Base-by-base conservation (phyloP, 1,139 yeast genomes). In the Hyphopichia fennica region DNA sequence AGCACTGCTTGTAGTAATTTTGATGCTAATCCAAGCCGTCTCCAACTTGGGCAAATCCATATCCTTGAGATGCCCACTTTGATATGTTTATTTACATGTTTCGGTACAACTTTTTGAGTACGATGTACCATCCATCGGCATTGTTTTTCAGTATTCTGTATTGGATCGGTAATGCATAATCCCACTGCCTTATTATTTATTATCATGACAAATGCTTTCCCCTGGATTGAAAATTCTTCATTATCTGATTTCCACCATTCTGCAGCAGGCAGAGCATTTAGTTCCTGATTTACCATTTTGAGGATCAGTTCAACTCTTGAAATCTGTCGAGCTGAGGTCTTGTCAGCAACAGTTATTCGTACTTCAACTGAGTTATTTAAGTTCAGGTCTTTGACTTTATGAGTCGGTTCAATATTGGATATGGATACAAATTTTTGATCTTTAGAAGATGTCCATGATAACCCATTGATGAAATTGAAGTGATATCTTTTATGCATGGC, bases 11-110 rank as follows among this genome's bases (percentile, higher is more conserved):
- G 54, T 7, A 85, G 60, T 41, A 85, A 53, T 23, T 52, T 50
- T 4, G 54, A 45, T 0, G 79, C 87, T 14, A 84, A 60, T 0
- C 83, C 82, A 5, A 47, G 49, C 22, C 86, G 58, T 46, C 91
- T 62, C 66, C 77, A 78, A 27, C 67, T 63, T 3, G 70, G 70
- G n/a, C 80, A 77, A 1, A 84, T 79, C 72, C 83, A 84, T 6
- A 85, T 79, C 19, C 93, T 59, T 3, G 88, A 82, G 0, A 85
- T 73, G 0, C 93, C 93, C 39, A 78, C 51, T 35, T 54, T 58
- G 2, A 69, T 48, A 27, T 54, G 46, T 10, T 42, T 44, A 45
- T 69, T 59, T 8, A 51, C 50, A 44, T 65, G 77, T 4, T 53
- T 47, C 0, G 75, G 73, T 0, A 77, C 77, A 13, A 68, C 41